Conservation (phyloP, 78 protist species). For the Dictyostelium brefeldianum region DNA sequence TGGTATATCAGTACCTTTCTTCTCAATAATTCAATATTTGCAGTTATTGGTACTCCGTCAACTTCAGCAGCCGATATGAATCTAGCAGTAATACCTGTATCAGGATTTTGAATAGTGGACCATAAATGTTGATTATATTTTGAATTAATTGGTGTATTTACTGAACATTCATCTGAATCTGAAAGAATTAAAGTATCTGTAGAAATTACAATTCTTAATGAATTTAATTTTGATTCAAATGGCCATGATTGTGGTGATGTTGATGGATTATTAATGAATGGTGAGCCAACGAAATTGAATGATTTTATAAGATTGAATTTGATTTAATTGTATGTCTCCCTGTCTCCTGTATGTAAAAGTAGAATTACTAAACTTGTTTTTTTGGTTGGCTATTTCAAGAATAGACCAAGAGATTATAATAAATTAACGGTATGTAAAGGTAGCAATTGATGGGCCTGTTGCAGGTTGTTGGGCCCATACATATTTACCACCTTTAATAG, state of each 20-base stretch:
- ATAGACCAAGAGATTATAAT: no score
- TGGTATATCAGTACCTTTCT: background rate
- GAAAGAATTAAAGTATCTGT: background rate
- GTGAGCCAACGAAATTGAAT: no score
- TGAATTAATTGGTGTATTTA: background rate
- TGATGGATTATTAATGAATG: no score
- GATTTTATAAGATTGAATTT: no score
- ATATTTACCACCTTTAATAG: no score
- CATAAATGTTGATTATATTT: background rate
- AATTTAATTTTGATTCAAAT: background rate
- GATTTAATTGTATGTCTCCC: no score
- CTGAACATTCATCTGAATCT: background rate
- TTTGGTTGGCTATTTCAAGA: no score
- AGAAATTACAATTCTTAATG: conserved; percentile 1
- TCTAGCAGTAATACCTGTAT: background rate
- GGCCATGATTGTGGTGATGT: background rate
- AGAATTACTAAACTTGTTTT: no score
- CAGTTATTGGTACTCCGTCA: background rate
- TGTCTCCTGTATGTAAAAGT: no score
- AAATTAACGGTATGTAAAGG: no score
- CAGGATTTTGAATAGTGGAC: background rate
- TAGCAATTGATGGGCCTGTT: no score
- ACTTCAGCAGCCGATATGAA: background rate
- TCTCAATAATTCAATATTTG: background rate
- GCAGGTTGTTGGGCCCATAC: no score